phyloP scores from a whole-genome alignment of 441 rosid genomes.

The Erodium moschatum region DNA sequence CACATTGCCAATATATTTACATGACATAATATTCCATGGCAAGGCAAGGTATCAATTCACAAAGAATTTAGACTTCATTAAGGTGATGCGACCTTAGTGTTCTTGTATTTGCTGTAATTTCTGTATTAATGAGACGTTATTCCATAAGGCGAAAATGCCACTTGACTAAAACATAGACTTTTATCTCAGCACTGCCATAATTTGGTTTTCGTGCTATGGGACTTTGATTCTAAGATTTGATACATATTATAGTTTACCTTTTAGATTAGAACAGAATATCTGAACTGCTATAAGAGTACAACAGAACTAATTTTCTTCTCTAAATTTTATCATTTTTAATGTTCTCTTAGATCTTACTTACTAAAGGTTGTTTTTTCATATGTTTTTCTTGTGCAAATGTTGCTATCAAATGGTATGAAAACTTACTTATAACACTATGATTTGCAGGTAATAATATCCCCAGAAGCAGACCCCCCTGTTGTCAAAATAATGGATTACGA shows the following conservation, averaged over 20 bases:
- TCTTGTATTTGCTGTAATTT: not conserved
- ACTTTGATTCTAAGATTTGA: not conserved
- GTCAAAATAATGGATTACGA: constrained; percentile 81
- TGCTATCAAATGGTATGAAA: not conserved
- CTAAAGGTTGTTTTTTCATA: not conserved
- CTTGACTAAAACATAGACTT: not conserved
- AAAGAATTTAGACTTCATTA: not conserved
- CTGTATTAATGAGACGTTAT: not conserved
- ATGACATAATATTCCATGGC: not conserved
- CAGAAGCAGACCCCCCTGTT: constrained; percentile 93
- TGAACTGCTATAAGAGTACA: not conserved
- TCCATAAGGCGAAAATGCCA: not conserved
- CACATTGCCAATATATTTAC: not conserved
- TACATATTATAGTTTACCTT: not conserved
- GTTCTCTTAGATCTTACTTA: not conserved
- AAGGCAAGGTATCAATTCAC: too few species aligned
- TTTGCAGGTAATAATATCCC: constrained; percentile 72
- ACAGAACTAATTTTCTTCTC: not conserved
- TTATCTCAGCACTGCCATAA: not conserved
- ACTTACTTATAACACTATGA: constrained; percentile 12
- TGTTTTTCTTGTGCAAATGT: not conserved
- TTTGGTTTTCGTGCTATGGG: not conserved
- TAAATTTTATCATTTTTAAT: not conserved
- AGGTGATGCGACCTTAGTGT: not conserved
- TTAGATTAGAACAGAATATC: not conserved